Percentiles rank a stretch among this genome's conserved stretches.
phyloP scores from a whole-genome alignment of 2,329 filamentous ascomycete species.

The Ascochyta koolunga region DNA sequence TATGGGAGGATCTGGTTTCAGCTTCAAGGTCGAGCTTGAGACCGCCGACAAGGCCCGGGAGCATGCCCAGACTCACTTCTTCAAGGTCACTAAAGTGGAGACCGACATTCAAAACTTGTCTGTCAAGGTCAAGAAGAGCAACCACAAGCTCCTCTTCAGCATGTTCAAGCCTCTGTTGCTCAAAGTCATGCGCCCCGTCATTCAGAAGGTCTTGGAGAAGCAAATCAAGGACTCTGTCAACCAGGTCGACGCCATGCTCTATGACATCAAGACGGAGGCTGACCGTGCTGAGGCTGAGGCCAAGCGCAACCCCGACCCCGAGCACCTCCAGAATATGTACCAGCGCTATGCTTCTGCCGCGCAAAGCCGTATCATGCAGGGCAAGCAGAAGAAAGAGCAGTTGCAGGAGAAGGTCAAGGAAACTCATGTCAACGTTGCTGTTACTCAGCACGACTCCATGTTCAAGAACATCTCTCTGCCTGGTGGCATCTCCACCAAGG shows the following conservation, averaged over 20 bases:
- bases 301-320: conserved; percentile 67
- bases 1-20: conserved; percentile 84
- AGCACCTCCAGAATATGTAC: conserved; percentile 82
- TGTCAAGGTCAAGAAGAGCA: conserved; percentile 92
- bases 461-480: conserved; percentile 88
- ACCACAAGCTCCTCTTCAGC: conserved; percentile 87
- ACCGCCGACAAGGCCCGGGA: conserved; percentile 68
- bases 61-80: conserved; percentile 78
- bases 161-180: conserved; percentile 87
- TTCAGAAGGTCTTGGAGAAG: conserved; percentile 89
- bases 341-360: conserved; percentile 78
- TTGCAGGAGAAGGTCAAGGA: conserved; percentile 58
- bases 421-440: conserved; percentile 80
- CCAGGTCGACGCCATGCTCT: conserved; percentile 74
- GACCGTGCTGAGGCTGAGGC: conserved; percentile 72
- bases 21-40: conserved; percentile 88
- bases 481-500: conserved; percentile 89
- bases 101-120: conserved; percentile 81
- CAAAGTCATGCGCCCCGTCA: conserved; percentile 79
- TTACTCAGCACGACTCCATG: conserved; percentile 87
- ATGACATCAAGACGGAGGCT: conserved; percentile 81
- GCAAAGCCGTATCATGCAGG: conserved; percentile 74
- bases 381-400: conserved; percentile 76
- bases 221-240: conserved; percentile 83
- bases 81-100: conserved; percentile 90